Percentiles rank a stretch among this genome's conserved stretches.
These are phyloP conservation scores for Cylindrotheca closterium DNA, from an alignment of 108 stramenopile genomes.

Conservation along the genomic window DNA sequence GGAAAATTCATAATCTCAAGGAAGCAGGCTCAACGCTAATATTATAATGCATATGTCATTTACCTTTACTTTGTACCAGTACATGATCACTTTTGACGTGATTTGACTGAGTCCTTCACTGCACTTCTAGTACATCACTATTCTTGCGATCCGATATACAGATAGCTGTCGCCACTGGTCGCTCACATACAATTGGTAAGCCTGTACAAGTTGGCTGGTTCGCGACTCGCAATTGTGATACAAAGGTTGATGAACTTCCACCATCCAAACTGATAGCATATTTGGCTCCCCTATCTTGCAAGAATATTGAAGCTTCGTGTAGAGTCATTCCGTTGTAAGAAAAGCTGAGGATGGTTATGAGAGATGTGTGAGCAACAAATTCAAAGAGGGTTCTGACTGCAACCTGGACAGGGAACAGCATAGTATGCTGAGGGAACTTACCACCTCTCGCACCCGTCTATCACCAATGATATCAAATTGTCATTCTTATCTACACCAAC, in stretches of 20 bases:
- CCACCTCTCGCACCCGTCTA: conserved; percentile 54
- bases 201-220: conserved; percentile 46
- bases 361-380: background rate
- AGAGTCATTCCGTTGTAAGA: conserved; percentile 24
- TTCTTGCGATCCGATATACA: conserved; percentile 19
- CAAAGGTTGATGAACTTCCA: conserved; percentile 41
- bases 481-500: conserved; percentile 31
- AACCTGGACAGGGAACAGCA: too few species aligned
- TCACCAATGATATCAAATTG: conserved; percentile 29
- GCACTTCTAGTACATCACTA: too few species aligned
- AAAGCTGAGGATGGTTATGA: background rate
- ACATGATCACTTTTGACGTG: too few species aligned
- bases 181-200: conserved; percentile 26
- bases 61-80: too few species aligned
- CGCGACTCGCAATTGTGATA: conserved; percentile 2
- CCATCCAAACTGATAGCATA: conserved; percentile 54
- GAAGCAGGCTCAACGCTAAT: too few species aligned
- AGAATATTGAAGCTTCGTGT: conserved; percentile 21
- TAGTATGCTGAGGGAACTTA: background rate
- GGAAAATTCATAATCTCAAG: too few species aligned
- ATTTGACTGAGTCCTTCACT: too few species aligned
- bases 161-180: conserved; percentile 38
- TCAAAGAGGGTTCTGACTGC: too few species aligned
- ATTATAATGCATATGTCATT: too few species aligned
- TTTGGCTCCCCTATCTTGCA: conserved; percentile 16